These are phyloP conservation scores for Salix dunnii DNA, from an alignment of 345 rosid species.

Conservation along the genomic window DNA sequence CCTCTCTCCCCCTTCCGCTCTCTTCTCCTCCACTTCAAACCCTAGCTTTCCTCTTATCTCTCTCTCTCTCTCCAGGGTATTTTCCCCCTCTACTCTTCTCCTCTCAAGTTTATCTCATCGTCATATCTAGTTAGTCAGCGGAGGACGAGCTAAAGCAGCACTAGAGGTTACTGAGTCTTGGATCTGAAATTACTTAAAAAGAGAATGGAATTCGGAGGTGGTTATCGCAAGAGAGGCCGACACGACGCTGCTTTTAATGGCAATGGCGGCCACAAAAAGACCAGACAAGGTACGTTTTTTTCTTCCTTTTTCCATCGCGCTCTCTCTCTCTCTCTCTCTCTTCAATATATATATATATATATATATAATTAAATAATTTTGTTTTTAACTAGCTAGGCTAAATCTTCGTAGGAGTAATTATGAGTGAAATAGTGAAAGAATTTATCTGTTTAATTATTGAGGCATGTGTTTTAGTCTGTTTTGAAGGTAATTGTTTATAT, in stretches of 20 bases:
- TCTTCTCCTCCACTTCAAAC: conserved; percentile 4
- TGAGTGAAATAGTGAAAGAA: neutral
- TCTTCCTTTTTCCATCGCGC: neutral
- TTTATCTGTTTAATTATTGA: neutral
- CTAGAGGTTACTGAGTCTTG: neutral
- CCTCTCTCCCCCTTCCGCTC: neutral
- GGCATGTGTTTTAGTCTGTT: neutral
- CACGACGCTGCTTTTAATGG: conserved; percentile 44
- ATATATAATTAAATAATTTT: neutral
- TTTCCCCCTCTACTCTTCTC: neutral
- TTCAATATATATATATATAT: neutral
- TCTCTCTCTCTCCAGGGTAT: neutral
- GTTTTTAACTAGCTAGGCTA: no score
- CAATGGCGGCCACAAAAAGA: conserved; percentile 73
- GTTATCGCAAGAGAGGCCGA: conserved; percentile 39
- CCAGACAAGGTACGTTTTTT: conserved; percentile 42
- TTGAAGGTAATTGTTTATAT: neutral
- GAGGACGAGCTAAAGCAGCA: neutral
- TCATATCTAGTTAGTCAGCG: neutral
- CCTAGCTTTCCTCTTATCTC: conserved; percentile 6
- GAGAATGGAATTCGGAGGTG: conserved; percentile 21
- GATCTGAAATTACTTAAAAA: neutral
- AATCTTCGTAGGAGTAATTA: neutral
- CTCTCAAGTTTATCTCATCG: neutral
- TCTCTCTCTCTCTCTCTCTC: neutral